These are phyloP conservation scores for Borovskyia barvae DNA, from an alignment of 208 protist species.

Conservation along the genomic window DNA sequence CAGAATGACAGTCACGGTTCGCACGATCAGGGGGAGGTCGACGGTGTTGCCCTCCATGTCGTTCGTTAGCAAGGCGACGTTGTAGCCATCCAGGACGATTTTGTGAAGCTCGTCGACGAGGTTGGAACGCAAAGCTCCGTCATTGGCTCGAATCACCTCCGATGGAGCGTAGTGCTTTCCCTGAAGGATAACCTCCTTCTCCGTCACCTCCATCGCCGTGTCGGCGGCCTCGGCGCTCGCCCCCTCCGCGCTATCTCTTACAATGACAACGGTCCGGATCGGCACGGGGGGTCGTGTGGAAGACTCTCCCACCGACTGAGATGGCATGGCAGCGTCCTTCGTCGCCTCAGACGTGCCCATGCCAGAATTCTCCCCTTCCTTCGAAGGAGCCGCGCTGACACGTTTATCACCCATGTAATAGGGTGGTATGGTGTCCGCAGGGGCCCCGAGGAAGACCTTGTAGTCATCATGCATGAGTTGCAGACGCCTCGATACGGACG, in stretches of 20 bases:
- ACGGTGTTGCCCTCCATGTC: slow-evolving; percentile 34
- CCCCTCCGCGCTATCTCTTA: slow-evolving; percentile 2
- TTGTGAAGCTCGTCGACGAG: slow-evolving; percentile 29
- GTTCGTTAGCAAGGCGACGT: slow-evolving; percentile 40
- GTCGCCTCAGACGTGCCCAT: not conserved
- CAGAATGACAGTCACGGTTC: slow-evolving; percentile 24
- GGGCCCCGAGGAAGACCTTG: slow-evolving; percentile 12
- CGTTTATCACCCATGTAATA: slow-evolving; percentile 28
- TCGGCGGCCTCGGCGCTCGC: not conserved
- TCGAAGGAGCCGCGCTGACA: slow-evolving; percentile 13
- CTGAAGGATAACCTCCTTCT: slow-evolving; percentile 13
- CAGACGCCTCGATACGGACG: slow-evolving; percentile 14
- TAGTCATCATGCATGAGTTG: slow-evolving; percentile 38
- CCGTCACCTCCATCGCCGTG: slow-evolving; percentile 10
- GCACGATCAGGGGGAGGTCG: slow-evolving; percentile 33
- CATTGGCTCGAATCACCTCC: slow-evolving; percentile 34
- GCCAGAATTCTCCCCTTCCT: slow-evolving; percentile 1
- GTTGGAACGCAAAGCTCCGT: slow-evolving; percentile 22
- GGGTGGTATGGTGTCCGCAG: slow-evolving; percentile 16
- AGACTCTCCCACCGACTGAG: not conserved
- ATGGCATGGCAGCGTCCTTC: not conserved
- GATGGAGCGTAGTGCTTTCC: slow-evolving; percentile 20
- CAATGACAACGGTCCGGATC: slow-evolving; percentile 19
- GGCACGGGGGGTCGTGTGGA: not conserved
- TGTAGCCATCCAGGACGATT: slow-evolving; percentile 38